These are phyloP conservation scores for Auriscalpium orientale DNA, from an alignment of 768 basidiomycete species.

Conservation along the genomic window DNA sequence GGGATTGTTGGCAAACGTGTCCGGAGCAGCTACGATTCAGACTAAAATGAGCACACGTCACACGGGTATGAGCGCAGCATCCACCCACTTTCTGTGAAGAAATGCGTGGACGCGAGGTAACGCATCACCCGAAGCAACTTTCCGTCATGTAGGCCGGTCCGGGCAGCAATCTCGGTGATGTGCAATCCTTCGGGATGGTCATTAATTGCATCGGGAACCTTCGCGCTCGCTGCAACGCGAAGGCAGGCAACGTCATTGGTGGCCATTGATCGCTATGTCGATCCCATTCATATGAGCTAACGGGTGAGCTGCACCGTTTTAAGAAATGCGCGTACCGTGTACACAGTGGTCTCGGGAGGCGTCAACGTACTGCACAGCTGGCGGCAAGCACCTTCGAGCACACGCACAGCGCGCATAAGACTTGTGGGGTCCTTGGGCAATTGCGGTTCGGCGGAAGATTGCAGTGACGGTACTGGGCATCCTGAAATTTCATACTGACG, in stretches of 20 bases:
- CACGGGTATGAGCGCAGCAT: background rate
- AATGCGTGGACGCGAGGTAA: slow-evolving; percentile 32
- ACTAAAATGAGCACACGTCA: background rate
- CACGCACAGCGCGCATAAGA: slow-evolving; percentile 10
- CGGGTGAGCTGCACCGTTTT: too few species aligned
- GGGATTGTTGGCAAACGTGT: slow-evolving; percentile 36
- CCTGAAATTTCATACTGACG: background rate
- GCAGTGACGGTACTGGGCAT: background rate
- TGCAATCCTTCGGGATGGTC: slow-evolving; percentile 30
- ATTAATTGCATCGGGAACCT: slow-evolving; percentile 32
- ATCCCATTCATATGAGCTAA: background rate
- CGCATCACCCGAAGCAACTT: slow-evolving; percentile 35
- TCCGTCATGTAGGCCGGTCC: slow-evolving; percentile 24
- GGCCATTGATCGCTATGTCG: background rate
- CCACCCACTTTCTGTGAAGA: slow-evolving; percentile 31
- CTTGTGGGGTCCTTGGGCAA: background rate
- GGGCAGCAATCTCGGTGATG: slow-evolving; percentile 26
- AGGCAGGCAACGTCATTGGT: slow-evolving; percentile 20
- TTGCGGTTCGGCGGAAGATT: background rate
- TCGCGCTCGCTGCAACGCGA: slow-evolving; percentile 26
- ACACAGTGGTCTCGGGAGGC: slow-evolving; percentile 11
- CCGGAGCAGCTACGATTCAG: slow-evolving; percentile 21
- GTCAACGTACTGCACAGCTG: slow-evolving; percentile 16
- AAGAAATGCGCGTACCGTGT: slow-evolving; percentile 8
- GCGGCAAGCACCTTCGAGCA: slow-evolving; percentile 18